phyloP scores from a whole-genome alignment of 1,139 yeast genomes.

The Yamadazyma sp. region DNA sequence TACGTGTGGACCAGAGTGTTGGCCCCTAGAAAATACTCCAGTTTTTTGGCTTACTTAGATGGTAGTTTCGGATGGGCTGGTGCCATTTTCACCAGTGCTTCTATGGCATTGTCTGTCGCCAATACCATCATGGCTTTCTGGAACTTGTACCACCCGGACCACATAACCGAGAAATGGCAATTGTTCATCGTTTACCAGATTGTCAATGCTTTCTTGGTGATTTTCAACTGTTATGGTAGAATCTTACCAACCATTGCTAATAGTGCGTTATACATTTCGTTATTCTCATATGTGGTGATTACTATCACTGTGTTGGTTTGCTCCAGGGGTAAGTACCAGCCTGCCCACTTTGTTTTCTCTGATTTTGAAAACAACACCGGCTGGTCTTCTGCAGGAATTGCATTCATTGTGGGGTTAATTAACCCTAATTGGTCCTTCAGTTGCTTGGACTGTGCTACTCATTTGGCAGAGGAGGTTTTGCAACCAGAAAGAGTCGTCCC shows the following conservation, averaged over 20 bases:
- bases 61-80: conserved; percentile 63
- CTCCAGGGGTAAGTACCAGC: conserved; percentile 35
- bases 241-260: conserved; percentile 37
- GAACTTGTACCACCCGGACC: conserved; percentile 44
- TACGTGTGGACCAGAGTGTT: conserved; percentile 59
- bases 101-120: conserved; percentile 53
- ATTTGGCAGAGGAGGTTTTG: conserved; percentile 41
- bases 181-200: conserved; percentile 51
- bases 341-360: conserved; percentile 39
- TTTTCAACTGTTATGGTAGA: conserved; percentile 40
- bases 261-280: conserved; percentile 34
- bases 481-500: conserved; percentile 42
- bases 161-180: conserved; percentile 48
- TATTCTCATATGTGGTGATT: conserved; percentile 36
- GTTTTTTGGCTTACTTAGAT: conserved; percentile 51
- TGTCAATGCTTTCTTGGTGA: conserved; percentile 30
- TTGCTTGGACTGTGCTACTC: conserved; percentile 46
- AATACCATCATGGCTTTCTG: conserved; percentile 51
- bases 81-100: conserved; percentile 54
- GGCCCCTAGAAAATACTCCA: conserved; percentile 49
- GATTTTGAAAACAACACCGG: conserved; percentile 41
- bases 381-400: conserved; percentile 41
- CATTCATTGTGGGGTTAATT: conserved; percentile 43
- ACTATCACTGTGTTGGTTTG: conserved; percentile 39
- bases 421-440: conserved; percentile 47